Percentiles rank a stretch among this genome's conserved stretches.
phyloP scores from a whole-genome alignment of 768 basidiomycete genomes.

The Lenzites betulinus region DNA sequence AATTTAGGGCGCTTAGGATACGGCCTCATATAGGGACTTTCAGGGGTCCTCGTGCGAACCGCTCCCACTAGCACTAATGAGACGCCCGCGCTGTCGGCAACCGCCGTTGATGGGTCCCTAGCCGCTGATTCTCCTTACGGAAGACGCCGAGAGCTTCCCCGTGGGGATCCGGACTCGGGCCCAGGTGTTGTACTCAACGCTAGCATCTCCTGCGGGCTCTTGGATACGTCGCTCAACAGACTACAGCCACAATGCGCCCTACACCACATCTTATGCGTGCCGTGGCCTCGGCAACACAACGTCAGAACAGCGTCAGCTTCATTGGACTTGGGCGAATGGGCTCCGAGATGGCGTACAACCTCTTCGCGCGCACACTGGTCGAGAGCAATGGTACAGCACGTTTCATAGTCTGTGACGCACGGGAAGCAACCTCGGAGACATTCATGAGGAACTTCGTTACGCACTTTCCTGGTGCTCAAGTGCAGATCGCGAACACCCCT shows the following conservation, averaged over 20 bases:
- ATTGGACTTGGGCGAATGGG: conserved; percentile 91
- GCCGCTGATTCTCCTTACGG: background rate
- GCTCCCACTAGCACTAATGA: too few species aligned
- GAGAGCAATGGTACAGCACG: conserved; percentile 47
- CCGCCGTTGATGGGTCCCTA: conserved; percentile 4
- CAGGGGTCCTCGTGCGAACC: too few species aligned
- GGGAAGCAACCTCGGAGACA: conserved; percentile 54
- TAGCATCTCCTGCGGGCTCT: background rate
- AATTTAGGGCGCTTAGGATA: too few species aligned
- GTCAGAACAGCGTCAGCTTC: conserved; percentile 62
- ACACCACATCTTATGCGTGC: conserved; percentile 42
- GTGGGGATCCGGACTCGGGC: conserved; percentile 8
- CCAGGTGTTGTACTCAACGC: background rate
- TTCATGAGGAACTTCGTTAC: conserved; percentile 59
- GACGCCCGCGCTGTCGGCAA: too few species aligned
- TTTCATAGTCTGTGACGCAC: conserved; percentile 81
- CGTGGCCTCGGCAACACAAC: conserved; percentile 15
- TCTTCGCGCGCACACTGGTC: conserved; percentile 74
- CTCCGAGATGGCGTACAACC: conserved; percentile 81
- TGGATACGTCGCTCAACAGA: background rate
- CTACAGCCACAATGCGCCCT: conserved; percentile 47
- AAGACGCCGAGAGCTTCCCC: conserved; percentile 22
- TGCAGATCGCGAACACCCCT: conserved; percentile 64
- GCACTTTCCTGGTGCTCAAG: conserved; percentile 58
- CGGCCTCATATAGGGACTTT: too few species aligned